Evolutionary conservation across 306 rosid species (phyloP).

Genomic region (Cyamopsis tetragonoloba): DNA sequence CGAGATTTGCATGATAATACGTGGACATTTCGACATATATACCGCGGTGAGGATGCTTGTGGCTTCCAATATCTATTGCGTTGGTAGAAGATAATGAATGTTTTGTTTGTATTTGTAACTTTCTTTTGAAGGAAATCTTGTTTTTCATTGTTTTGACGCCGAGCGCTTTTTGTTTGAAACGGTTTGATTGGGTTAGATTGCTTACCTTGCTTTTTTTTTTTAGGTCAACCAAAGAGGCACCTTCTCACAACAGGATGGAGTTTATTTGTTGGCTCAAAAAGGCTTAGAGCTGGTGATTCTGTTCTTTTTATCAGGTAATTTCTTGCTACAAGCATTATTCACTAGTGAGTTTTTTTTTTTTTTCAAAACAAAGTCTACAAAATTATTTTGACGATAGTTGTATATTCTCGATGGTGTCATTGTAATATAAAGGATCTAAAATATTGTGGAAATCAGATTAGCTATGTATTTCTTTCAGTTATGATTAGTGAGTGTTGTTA

Average conservation of each 20-base stretch:
- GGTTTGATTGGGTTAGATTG: not conserved
- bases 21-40: conserved; percentile 93
- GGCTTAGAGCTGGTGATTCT: conserved; percentile 94
- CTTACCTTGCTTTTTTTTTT: not conserved
- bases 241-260: conserved; percentile 99
- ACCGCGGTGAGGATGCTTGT: conserved; percentile 60
- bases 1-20: conserved; percentile 85
- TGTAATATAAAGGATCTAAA: not conserved
- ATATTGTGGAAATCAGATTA: not conserved
- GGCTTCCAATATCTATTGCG: not conserved
- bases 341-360: too few relatives aligned
- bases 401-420: not conserved
- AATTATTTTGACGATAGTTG: not conserved
- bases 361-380: not conserved
- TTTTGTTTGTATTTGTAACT: not conserved
- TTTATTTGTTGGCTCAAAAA: conserved; percentile 78
- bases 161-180: not conserved
- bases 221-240: conserved; percentile 97
- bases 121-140: not conserved
- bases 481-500: not conserved
- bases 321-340: not conserved
- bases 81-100: not conserved
- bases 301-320: conserved; percentile 86
- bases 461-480: not conserved
- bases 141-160: not conserved